Evolutionary conservation across 371 early-diverging fungal genomes (phyloP), one percentile per base, ranked within the genome.

Genomic region (Mortierella sp.): DNA sequence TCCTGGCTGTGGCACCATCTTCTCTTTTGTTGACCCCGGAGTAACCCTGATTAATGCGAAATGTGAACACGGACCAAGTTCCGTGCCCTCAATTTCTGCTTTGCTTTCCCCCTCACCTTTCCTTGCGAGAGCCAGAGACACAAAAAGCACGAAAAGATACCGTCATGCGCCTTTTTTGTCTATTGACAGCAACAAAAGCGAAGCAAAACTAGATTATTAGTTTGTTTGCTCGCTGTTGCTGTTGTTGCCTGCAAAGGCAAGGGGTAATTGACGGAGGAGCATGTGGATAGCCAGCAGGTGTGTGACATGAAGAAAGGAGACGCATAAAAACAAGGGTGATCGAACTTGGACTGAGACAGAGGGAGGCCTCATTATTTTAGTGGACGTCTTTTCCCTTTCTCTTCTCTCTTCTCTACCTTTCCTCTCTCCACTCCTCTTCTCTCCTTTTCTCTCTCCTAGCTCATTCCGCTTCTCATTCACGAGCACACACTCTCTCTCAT

Each of bases 31-130:
- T 16, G 18, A 27, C 46, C 12, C 24, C 49, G 49, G 35, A 27
- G n/a, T 72, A 44, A 72, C 49, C 32, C 18, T 49, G 49, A 65
- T 65, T 65, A 65, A 65, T 65, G 21, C 16, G 65, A 65, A 65
- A 38, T 65, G 12, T 32, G 14, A 38, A 38, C 51, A 65, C 65
- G 65, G 65, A 38, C 65, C 65, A 65, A 65, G 65, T 65, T 65
- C 65, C 65, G 65, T 65, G 65, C 65, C 65, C 12, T 18, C 51
- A 51, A 5, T 51, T 21, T 4, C 18, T 21, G 51, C 21, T 51
- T 51, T 51, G 51, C 51, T 51, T 51, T 51, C 21, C 6, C 51
- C 51, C 16, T 16, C 51, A 51, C 21, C 56, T 56, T 10, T 27
- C 27, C 27, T n/a, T 38, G 38, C 8, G 38, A 65, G 65, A 65